Conservation (phyloP, 2,329 filamentous ascomycete genomes). For the Sporothrix sp. region DNA sequence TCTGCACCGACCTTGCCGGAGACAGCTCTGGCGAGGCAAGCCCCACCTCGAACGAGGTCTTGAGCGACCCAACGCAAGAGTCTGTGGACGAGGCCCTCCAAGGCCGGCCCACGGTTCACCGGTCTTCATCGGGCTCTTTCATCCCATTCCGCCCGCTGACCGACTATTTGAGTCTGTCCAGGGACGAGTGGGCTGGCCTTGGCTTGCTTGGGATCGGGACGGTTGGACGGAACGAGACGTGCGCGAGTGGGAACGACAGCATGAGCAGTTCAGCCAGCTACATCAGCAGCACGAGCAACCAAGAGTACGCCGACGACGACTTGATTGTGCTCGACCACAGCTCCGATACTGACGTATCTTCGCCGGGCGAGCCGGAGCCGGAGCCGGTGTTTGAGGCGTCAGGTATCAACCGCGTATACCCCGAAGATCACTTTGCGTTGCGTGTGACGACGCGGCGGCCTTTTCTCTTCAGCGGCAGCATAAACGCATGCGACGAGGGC, state of each 20-base stretch:
- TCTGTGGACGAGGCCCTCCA: slow-evolving; percentile 14
- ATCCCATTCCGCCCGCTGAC: slow-evolving; percentile 41
- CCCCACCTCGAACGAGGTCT: slow-evolving; percentile 39
- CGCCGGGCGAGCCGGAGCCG: slow-evolving; percentile 25
- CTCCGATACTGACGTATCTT: slow-evolving; percentile 7
- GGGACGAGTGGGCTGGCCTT: slow-evolving; percentile 10
- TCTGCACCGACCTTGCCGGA: slow-evolving; percentile 70
- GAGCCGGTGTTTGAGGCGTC: slow-evolving; percentile 47
- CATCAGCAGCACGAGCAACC: background rate
- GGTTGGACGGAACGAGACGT: slow-evolving; percentile 18
- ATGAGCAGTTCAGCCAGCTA: slow-evolving; percentile 8
- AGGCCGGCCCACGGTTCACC: slow-evolving; percentile 23
- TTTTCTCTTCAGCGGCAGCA: slow-evolving; percentile 18
- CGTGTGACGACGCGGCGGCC: slow-evolving; percentile 42
- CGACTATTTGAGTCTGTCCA: slow-evolving; percentile 23
- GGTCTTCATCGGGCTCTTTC: slow-evolving; percentile 43
- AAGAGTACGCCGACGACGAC: slow-evolving; percentile 16
- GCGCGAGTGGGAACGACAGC: slow-evolving; percentile 8
- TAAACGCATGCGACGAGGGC: background rate
- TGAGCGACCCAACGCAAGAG: slow-evolving; percentile 31
- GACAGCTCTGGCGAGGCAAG: slow-evolving; percentile 40
- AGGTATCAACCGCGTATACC: slow-evolving; percentile 48
- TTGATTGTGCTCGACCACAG: slow-evolving; percentile 23
- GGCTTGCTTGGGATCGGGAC: slow-evolving; percentile 10
- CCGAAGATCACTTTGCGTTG: slow-evolving; percentile 55